Evolutionary conservation across 2,329 filamentous ascomycete genomes (phyloP).

Genomic region (Diaporthe ilicicola): DNA sequence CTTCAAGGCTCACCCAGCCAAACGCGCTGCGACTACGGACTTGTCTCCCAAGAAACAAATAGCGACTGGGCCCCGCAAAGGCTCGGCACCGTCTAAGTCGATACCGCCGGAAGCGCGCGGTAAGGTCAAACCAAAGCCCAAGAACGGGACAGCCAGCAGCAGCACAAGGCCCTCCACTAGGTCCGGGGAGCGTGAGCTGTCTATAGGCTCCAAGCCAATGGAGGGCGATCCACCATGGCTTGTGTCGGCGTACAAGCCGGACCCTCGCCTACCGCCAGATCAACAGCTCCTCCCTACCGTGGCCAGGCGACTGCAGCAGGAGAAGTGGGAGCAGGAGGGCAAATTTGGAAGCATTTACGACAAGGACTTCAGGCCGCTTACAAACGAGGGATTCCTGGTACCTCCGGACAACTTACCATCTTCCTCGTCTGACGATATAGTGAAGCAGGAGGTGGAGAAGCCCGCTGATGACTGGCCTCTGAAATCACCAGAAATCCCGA

Average conservation of each 20-base stretch:
- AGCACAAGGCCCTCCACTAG: slow-evolving; percentile 70
- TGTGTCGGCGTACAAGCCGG: slow-evolving; percentile 92
- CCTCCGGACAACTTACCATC: slow-evolving; percentile 44
- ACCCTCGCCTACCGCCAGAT: slow-evolving; percentile 91
- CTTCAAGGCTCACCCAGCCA: slow-evolving; percentile 42
- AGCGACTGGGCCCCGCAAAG: slow-evolving; percentile 51
- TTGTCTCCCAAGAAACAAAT: slow-evolving; percentile 62
- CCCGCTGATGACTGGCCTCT: slow-evolving; percentile 68
- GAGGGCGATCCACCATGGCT: slow-evolving; percentile 98
- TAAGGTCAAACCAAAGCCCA: slow-evolving; percentile 72
- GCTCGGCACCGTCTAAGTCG: slow-evolving; percentile 52
- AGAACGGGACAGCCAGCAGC: slow-evolving; percentile 62
- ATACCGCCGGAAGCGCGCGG: slow-evolving; percentile 58
- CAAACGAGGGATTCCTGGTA: slow-evolving; percentile 65
- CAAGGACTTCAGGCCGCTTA: slow-evolving; percentile 85
- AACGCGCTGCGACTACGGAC: slow-evolving; percentile 55
- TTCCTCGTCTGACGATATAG: slow-evolving; percentile 39
- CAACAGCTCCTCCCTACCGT: slow-evolving; percentile 96
- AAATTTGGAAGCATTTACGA: slow-evolving; percentile 88
- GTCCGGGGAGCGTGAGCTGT: slow-evolving; percentile 65
- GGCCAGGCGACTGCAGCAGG: slow-evolving; percentile 88
- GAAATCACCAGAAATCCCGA: slow-evolving; percentile 51
- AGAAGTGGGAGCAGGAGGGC: slow-evolving; percentile 94
- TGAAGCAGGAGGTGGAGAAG: slow-evolving; percentile 43
- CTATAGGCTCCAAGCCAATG: slow-evolving; percentile 65